These are phyloP conservation scores for Diplodia mutila DNA, from an alignment of 2,329 filamentous ascomycete species.

Conservation along the genomic window DNA sequence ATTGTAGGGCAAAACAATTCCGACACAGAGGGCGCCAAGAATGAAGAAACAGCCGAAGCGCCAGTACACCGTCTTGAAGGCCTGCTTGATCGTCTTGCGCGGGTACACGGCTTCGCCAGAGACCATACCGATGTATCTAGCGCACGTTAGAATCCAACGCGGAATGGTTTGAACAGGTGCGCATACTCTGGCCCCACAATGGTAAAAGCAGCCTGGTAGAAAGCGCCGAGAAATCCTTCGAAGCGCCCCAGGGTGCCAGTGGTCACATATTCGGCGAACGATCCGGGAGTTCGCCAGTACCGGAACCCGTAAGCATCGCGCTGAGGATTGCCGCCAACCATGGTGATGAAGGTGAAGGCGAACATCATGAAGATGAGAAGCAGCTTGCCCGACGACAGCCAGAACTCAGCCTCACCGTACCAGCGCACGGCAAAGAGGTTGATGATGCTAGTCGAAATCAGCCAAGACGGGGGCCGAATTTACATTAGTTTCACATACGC, in stretches of 20 bases:
- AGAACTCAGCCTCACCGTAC: slow-evolving; percentile 63
- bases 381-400: slow-evolving; percentile 64
- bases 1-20: slow-evolving; percentile 57
- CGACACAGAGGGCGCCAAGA: slow-evolving; percentile 49
- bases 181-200: slow-evolving; percentile 31
- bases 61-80: slow-evolving; percentile 54
- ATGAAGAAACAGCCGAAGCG: slow-evolving; percentile 54
- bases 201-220: slow-evolving; percentile 53
- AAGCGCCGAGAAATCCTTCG: slow-evolving; percentile 29
- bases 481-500: slow-evolving; percentile 36
- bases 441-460: slow-evolving; percentile 10
- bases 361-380: slow-evolving; percentile 39
- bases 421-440: slow-evolving; percentile 24
- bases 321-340: slow-evolving; percentile 42
- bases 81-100: slow-evolving; percentile 48
- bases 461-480: neutral
- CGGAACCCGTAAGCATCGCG: slow-evolving; percentile 43
- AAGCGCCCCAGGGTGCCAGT: slow-evolving; percentile 30
- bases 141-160: neutral
- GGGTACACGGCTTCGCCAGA: slow-evolving; percentile 36
- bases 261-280: slow-evolving; percentile 34
- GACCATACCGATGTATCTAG: slow-evolving; percentile 35
- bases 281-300: slow-evolving; percentile 36
- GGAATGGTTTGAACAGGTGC: neutral
- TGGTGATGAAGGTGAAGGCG: slow-evolving; percentile 42